Evolutionary conservation across 257 asterid species (phyloP).

Genomic region (Solanum tarapatanum): DNA sequence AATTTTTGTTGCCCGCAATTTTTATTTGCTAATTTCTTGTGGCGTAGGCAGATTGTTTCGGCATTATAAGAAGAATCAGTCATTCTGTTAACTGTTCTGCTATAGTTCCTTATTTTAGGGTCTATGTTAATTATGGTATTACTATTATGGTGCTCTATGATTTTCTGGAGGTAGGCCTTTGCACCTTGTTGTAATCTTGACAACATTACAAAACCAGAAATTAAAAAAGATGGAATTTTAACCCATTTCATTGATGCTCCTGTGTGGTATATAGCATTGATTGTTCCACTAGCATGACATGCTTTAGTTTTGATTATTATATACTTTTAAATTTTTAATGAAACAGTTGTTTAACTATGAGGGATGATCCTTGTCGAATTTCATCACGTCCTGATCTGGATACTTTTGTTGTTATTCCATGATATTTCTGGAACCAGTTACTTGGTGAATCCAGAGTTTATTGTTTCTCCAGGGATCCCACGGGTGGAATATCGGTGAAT

Average conservation of each 20-base stretch:
- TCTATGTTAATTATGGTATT: conserved; percentile 23
- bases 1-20: conserved; percentile 35
- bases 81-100: conserved; percentile 40
- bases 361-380: background rate
- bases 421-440: background rate
- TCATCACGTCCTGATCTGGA: background rate
- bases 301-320: background rate
- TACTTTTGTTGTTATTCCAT: background rate
- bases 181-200: conserved; percentile 19
- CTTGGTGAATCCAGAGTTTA: background rate
- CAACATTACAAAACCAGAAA: conserved; percentile 26
- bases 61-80: conserved; percentile 23
- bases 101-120: conserved; percentile 23
- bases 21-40: conserved; percentile 32
- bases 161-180: conserved; percentile 18
- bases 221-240: conserved; percentile 6
- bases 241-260: conserved; percentile 9
- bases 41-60: conserved; percentile 45
- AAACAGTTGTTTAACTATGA: too few relatives aligned
- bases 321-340: too few relatives aligned
- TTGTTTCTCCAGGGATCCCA: background rate
- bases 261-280: background rate
- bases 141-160: conserved; percentile 19
- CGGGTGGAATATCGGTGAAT: background rate
- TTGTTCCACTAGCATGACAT: conserved; percentile 1